Evolutionary conservation across 2,329 filamentous ascomycete species (phyloP), one percentile per base, ranked within the genome.

Genomic region (Claviceps pazoutovae): DNA sequence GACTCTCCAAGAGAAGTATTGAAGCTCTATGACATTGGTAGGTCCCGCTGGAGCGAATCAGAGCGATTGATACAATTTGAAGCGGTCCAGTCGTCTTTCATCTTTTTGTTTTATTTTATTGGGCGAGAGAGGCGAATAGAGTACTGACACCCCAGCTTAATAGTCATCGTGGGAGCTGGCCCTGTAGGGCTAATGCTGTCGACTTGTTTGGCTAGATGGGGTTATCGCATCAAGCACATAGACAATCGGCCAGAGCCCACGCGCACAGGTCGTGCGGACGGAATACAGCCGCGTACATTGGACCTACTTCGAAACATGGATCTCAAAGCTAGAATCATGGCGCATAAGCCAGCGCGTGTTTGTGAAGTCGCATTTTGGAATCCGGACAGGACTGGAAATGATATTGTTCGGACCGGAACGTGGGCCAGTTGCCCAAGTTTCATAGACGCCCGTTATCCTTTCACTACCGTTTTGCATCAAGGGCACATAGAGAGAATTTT

Each of bases 161-260:
- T 53, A 80, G 88, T 95, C 59, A 89, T 95, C 58, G 77, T 95
- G 51, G 90, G 90, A 57, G 90, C 90, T 52, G 90, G 90, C 16
- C 90, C 90, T 4, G 88, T 90, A 42, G 90, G 90, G 51, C 78
- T 95, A 53, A 83, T 94, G 70, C 77, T 95, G 23, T 93, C 88
- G 8, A 89, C 89, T 34, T 91, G 86, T 64, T 78, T 96, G 55
- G 86, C 88, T 55, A 78, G 89, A 71, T 95, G 89, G 88, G 90
- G 90, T 19, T 96, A 95, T 74, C 88, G 82, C 66, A 88, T 96
- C 68, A 95, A 91, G 74, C 88, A 95, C 69, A 88, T 95, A 63
- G 90, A 95, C 70, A 95, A 94, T 69, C 79, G 89, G 54, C 75
- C 88, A 2, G 86, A 91, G 61, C 89, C 89, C 16, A 95, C 89